Conservation (phyloP, 148 eudicot species). For the Bassia scoparia region DNA sequence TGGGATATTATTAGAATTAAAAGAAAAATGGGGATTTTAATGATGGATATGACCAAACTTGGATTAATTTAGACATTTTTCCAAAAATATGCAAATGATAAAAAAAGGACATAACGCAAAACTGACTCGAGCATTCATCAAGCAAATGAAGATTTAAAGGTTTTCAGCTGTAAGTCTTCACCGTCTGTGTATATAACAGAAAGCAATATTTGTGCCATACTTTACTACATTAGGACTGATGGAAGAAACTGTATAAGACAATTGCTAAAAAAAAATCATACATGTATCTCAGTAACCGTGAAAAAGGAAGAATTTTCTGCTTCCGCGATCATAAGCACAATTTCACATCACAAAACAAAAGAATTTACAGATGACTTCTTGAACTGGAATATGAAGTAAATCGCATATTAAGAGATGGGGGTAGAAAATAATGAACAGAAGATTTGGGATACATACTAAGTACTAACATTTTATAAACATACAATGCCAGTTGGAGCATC, state of each 20-base stretch:
- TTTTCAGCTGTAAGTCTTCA: no score
- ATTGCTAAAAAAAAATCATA: slow-evolving; percentile 1
- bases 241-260: neutral
- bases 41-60: no score
- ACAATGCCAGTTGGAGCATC: slow-evolving; percentile 6
- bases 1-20: no score
- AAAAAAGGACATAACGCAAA: no score
- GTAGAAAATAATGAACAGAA: neutral
- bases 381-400: slow-evolving; percentile 37
- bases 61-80: no score
- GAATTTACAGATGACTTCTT: slow-evolving; percentile 63
- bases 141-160: no score
- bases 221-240: neutral
- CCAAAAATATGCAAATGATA: no score
- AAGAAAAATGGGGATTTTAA: no score
- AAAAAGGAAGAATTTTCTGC: slow-evolving; percentile 80
- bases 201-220: no score
- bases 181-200: no score
- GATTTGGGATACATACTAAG: neutral
- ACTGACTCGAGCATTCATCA: no score
- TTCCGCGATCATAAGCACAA: slow-evolving; percentile 88
- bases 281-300: slow-evolving; percentile 51
- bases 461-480: slow-evolving; percentile 9
- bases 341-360: slow-evolving; percentile 87
- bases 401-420: slow-evolving; percentile 12